Conservation (phyloP, 2,329 filamentous ascomycete species). For the Aspergillus awamori region DNA sequence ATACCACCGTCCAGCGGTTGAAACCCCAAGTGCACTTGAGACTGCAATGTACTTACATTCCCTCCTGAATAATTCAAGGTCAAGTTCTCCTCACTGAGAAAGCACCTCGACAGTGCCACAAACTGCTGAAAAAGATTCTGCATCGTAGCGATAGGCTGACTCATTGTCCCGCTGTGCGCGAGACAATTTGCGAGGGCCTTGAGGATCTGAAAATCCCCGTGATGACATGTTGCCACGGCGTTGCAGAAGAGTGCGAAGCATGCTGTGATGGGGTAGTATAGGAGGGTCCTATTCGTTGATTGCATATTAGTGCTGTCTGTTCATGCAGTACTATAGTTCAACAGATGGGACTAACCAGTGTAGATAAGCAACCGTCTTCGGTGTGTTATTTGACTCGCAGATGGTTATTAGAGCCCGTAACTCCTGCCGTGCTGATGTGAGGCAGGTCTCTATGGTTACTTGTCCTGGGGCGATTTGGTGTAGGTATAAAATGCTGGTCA, state of each 20-base stretch:
- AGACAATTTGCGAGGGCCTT: conserved; percentile 21
- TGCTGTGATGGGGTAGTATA: conserved; percentile 27
- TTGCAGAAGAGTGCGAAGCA: conserved; percentile 29
- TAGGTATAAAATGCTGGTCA: conserved; percentile 25
- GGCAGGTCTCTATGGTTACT: conserved; percentile 9
- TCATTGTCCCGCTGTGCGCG: conserved; percentile 17
- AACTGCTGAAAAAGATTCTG: conserved; percentile 23
- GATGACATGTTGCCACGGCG: conserved; percentile 21
- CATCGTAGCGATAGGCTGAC: conserved; percentile 19
- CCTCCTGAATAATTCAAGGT: too few species aligned
- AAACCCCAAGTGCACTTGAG: too few species aligned
- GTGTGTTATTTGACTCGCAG: not conserved
- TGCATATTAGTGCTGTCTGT: too few species aligned
- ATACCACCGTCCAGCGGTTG: too few species aligned
- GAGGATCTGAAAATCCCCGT: conserved; percentile 24
- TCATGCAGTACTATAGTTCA: too few species aligned
- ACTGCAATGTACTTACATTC: too few species aligned
- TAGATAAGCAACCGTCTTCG: conserved; percentile 17
- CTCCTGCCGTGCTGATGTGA: conserved; percentile 25
- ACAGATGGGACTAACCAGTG: conserved; percentile 19
- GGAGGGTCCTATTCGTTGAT: conserved; percentile 20
- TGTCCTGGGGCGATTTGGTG: conserved; percentile 11
- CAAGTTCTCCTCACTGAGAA: too few species aligned
- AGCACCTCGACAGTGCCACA: conserved; percentile 14
- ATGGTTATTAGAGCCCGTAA: conserved; percentile 17